Evolutionary conservation across 176 grass and related monocot species (phyloP).

Genomic region (Oryza meyeriana): DNA sequence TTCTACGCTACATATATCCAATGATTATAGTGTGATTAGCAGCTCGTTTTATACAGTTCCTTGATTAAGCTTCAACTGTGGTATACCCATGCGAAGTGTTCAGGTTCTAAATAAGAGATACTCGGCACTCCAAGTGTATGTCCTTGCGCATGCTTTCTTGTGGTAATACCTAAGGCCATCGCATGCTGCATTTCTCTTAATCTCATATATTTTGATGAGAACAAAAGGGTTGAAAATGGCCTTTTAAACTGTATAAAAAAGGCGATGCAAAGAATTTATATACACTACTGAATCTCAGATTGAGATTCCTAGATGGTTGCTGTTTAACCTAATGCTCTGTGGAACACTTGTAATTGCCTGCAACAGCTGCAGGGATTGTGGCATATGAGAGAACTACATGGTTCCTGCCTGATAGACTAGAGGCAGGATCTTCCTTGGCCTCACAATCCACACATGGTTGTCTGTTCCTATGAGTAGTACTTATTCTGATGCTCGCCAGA

Average conservation of each 20-base stretch:
- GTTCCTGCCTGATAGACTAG: slow-evolving; percentile 3
- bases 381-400: not conserved
- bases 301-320: not conserved
- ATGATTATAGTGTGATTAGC: not conserved
- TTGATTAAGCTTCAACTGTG: slow-evolving; percentile 6
- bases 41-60: not conserved
- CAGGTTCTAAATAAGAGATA: not conserved
- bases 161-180: not conserved
- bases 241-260: not conserved
- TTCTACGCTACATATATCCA: not conserved
- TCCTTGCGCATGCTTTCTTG: not conserved
- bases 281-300: not conserved
- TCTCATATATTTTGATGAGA: not conserved
- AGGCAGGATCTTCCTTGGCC: not conserved
- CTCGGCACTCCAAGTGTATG: not conserved
- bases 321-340: not conserved
- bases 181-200: not conserved
- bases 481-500: not conserved
- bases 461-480: not conserved
- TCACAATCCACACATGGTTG: not conserved
- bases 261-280: not conserved
- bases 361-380: not conserved
- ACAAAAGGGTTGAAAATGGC: not conserved
- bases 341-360: not conserved
- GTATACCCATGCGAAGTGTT: not conserved